Conservation (phyloP, 2,329 filamentous ascomycete genomes). For the Rhynchosporium graminicola region DNA sequence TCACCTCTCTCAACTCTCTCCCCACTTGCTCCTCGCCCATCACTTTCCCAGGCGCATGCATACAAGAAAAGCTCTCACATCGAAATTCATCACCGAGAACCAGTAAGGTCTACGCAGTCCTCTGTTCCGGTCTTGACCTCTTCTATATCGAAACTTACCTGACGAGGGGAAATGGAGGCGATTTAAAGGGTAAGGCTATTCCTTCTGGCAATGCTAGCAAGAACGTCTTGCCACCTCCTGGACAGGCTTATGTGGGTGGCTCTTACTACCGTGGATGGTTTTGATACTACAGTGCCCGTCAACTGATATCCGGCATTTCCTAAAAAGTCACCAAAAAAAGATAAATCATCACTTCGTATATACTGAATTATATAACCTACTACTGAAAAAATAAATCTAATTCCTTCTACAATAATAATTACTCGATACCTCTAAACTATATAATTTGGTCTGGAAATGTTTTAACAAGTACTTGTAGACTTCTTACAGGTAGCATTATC, state of each 20-base stretch:
- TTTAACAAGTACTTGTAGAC: too few species aligned
- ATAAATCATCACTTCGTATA: too few species aligned
- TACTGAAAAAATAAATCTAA: too few species aligned
- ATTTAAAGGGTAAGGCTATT: constrained; percentile 31
- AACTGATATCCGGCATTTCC: too few species aligned
- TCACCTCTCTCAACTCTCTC: too few species aligned
- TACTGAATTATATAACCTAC: too few species aligned
- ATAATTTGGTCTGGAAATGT: too few species aligned
- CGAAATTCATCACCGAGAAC: constrained; percentile 18
- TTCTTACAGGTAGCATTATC: too few species aligned
- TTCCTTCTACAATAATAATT: too few species aligned
- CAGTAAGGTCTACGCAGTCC: constrained; percentile 33
- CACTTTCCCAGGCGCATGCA: constrained; percentile 33
- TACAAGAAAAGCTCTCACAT: constrained; percentile 29
- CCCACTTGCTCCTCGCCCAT: constrained; percentile 25
- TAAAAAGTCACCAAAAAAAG: too few species aligned
- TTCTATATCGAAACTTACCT: constrained; percentile 32
- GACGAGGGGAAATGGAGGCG: constrained; percentile 27
- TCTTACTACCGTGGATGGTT: constrained; percentile 43
- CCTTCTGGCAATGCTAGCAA: constrained; percentile 21
- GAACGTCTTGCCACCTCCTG: constrained; percentile 30
- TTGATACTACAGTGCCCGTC: background rate
- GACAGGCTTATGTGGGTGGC: constrained; percentile 47
- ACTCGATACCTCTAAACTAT: too few species aligned
- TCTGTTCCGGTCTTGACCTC: constrained; percentile 36